A percentile compares a stretch with the other conserved stretches of the same genome.
phyloP scores from a whole-genome alignment of 208 protist genomes.

The Leishmania gerbilli region DNA sequence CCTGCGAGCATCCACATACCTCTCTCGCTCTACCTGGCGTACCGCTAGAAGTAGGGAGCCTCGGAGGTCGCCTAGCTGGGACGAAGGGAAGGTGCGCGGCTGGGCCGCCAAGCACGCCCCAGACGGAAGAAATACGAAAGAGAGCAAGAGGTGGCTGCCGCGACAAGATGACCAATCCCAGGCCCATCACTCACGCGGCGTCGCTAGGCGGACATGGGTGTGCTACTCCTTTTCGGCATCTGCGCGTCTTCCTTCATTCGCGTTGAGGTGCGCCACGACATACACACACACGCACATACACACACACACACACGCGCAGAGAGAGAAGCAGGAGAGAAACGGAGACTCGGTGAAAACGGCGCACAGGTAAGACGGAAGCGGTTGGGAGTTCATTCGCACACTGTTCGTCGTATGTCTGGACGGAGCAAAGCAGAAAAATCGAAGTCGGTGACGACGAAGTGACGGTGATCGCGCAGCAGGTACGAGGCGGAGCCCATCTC shows the following conservation, averaged over 20 bases:
- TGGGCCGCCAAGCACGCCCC: neutral
- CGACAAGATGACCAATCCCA: neutral
- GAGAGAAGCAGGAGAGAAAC: neutral
- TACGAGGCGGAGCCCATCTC: constrained; percentile 83
- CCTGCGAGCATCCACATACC: neutral
- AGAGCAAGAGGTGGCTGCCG: neutral
- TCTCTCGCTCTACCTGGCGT: neutral
- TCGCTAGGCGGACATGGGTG: neutral
- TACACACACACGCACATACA: too few species aligned
- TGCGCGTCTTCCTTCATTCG: neutral
- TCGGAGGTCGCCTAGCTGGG: neutral
- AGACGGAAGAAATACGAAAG: neutral
- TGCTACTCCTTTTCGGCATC: neutral
- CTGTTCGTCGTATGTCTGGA: constrained; percentile 18
- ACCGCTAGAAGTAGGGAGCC: neutral
- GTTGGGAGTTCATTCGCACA: constrained; percentile 4
- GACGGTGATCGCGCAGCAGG: constrained; percentile 62
- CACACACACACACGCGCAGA: too few species aligned
- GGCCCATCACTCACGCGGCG: neutral
- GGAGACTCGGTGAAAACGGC: neutral
- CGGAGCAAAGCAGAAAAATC: constrained; percentile 54
- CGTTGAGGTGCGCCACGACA: neutral
- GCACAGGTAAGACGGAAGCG: neutral
- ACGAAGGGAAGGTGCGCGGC: neutral
- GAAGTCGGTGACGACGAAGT: constrained; percentile 76